These are phyloP conservation scores for Amanita exitialis DNA, from an alignment of 768 basidiomycete species.

Conservation along the genomic window DNA sequence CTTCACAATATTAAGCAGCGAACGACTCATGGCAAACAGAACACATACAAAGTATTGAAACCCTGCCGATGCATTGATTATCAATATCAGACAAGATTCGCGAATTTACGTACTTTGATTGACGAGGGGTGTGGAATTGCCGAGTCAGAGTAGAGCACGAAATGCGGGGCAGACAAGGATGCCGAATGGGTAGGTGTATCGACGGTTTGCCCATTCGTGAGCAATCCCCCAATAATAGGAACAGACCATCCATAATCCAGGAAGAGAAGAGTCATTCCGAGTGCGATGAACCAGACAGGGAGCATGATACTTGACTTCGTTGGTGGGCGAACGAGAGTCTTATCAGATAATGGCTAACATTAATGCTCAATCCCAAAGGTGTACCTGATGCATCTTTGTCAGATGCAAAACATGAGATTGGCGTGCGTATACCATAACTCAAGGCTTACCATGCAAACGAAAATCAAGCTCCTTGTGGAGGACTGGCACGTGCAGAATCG, in stretches of 20 bases:
- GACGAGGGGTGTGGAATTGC: slow-evolving; percentile 35
- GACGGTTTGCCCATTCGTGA: background rate
- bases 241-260: background rate
- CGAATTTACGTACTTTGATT: slow-evolving; percentile 16
- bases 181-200: slow-evolving; percentile 20
- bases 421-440: no score
- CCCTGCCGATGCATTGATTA: background rate
- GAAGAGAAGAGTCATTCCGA: background rate
- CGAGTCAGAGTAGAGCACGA: slow-evolving; percentile 34
- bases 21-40: background rate
- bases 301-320: no score
- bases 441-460: no score
- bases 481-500: no score
- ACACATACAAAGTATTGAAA: slow-evolving; percentile 4
- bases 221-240: background rate
- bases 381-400: background rate
- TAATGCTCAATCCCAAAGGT: no score
- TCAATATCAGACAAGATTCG: slow-evolving; percentile 17
- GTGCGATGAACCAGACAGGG: background rate
- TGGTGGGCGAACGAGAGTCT: no score
- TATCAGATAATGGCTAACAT: no score
- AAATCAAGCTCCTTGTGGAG: no score
- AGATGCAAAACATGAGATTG: background rate
- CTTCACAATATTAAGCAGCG: slow-evolving; percentile 11
- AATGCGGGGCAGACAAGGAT: slow-evolving; percentile 40